phyloP scores from a whole-genome alignment of 495 filamentous ascomycete genomes.

The Aspergillus sclerotioniger region DNA sequence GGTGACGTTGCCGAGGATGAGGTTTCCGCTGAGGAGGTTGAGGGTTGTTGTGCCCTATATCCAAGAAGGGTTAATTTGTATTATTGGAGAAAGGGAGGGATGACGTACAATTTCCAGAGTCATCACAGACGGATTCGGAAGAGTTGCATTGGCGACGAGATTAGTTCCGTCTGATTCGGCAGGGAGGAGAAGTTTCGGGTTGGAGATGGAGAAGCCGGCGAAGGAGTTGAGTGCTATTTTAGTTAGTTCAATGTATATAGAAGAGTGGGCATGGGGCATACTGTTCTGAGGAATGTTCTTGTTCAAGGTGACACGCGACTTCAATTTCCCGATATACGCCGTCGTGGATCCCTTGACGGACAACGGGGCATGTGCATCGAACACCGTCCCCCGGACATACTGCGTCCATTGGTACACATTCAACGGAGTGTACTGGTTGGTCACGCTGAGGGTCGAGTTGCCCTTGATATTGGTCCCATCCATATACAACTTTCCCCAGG shows the following conservation, averaged over 20 bases:
- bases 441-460: slow-evolving; percentile 33
- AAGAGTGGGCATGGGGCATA: slow-evolving; percentile 15
- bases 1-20: slow-evolving; percentile 52
- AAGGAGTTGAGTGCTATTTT: slow-evolving; percentile 29
- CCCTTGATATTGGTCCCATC: slow-evolving; percentile 31
- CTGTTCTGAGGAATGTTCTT: slow-evolving; percentile 37
- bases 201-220: slow-evolving; percentile 23
- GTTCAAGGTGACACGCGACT: slow-evolving; percentile 34
- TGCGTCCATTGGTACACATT: slow-evolving; percentile 29
- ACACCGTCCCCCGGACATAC: slow-evolving; percentile 36
- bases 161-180: slow-evolving; percentile 31
- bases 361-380: slow-evolving; percentile 27
- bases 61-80: background rate
- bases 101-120: slow-evolving; percentile 35
- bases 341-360: slow-evolving; percentile 33
- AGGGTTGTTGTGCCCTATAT: slow-evolving; percentile 31
- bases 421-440: slow-evolving; percentile 24
- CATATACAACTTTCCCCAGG: slow-evolving; percentile 28
- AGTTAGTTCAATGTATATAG: background rate
- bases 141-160: slow-evolving; percentile 34
- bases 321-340: slow-evolving; percentile 35
- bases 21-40: slow-evolving; percentile 32
- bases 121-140: slow-evolving; percentile 39
- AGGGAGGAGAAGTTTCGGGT: slow-evolving; percentile 27
- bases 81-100: background rate